Conservation (phyloP, 768 basidiomycete genomes). For the Phaeolepiota aurea region DNA sequence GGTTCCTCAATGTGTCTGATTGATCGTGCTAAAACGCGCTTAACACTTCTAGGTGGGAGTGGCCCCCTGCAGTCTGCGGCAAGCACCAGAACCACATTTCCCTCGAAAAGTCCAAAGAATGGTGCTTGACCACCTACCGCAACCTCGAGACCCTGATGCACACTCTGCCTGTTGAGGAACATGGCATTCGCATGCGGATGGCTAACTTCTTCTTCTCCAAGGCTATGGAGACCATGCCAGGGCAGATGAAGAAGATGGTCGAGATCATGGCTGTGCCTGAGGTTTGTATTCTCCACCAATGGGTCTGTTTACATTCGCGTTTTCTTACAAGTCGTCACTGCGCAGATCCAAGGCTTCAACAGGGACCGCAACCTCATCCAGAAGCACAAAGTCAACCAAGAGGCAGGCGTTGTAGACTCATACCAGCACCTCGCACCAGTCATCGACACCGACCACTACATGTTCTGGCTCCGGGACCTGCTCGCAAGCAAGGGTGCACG, state of each 20-base stretch:
- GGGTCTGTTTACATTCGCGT: not conserved
- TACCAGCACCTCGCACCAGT: slow-evolving; percentile 24
- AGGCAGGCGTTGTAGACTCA: slow-evolving; percentile 23
- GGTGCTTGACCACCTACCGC: slow-evolving; percentile 28
- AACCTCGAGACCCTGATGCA: slow-evolving; percentile 16
- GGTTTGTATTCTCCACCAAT: not conserved
- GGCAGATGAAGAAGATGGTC: slow-evolving; percentile 21
- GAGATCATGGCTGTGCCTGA: slow-evolving; percentile 11
- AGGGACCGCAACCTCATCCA: slow-evolving; percentile 13
- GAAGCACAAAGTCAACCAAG: slow-evolving; percentile 18
- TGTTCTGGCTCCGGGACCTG: slow-evolving; percentile 20
- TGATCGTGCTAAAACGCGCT: slow-evolving; percentile 1
- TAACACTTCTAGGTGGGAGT: slow-evolving; percentile 26
- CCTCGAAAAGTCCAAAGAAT: slow-evolving; percentile 21
- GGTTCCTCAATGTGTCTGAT: not conserved
- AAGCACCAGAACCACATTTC: slow-evolving; percentile 26
- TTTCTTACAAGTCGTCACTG: not conserved
- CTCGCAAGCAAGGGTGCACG: slow-evolving; percentile 18
- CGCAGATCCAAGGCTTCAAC: slow-evolving; percentile 16
- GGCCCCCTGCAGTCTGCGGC: slow-evolving; percentile 29
- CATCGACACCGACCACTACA: slow-evolving; percentile 27
- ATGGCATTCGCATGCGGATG: slow-evolving; percentile 23
- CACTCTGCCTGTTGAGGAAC: slow-evolving; percentile 12
- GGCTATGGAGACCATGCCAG: slow-evolving; percentile 14
- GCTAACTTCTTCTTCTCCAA: slow-evolving; percentile 26